A percentile compares a stretch with the other conserved stretches of the same genome.
phyloP scores from a whole-genome alignment of 1,284 basidiomycete genomes.

The Amylostereum areolatum region DNA sequence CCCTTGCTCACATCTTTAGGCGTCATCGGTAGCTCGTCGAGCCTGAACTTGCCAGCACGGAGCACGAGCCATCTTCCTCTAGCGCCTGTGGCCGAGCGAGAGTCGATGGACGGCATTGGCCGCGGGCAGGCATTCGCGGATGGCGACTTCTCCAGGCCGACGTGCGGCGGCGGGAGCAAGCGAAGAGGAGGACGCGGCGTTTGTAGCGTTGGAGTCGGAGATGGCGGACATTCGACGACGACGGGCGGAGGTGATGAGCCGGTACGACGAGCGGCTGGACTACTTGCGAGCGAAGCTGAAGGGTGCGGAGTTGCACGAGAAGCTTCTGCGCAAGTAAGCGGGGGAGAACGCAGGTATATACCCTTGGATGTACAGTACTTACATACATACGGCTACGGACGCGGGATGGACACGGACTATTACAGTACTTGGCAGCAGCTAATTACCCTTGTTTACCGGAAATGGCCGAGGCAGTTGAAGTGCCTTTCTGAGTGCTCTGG shows the following conservation, averaged over 20 bases:
- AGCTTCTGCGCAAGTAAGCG: conserved; percentile 39
- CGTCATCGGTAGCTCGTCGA: conserved; percentile 38
- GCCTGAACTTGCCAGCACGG: conserved; percentile 33
- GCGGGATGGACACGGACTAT: no score
- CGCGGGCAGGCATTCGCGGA: not conserved
- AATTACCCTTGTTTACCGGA: no score
- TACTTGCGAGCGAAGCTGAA: conserved; percentile 67
- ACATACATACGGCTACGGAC: not conserved
- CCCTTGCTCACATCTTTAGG: conserved; percentile 15
- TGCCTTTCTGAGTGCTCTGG: no score
- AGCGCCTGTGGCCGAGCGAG: conserved; percentile 43
- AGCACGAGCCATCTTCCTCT: conserved; percentile 45
- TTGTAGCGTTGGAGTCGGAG: conserved; percentile 38
- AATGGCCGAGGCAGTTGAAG: no score
- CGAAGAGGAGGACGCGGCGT: conserved; percentile 21
- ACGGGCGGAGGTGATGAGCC: conserved; percentile 53
- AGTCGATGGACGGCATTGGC: conserved; percentile 15
- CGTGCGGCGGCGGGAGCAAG: not conserved
- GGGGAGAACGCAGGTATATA: not conserved
- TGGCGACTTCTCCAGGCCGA: no score
- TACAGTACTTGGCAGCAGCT: no score
- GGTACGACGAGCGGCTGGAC: conserved; percentile 63
- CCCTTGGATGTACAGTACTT: not conserved
- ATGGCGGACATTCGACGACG: conserved; percentile 58
- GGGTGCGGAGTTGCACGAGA: conserved; percentile 69